Conservation (phyloP, 2,329 filamentous ascomycete genomes). For the Xylariomycetidae sp. region DNA sequence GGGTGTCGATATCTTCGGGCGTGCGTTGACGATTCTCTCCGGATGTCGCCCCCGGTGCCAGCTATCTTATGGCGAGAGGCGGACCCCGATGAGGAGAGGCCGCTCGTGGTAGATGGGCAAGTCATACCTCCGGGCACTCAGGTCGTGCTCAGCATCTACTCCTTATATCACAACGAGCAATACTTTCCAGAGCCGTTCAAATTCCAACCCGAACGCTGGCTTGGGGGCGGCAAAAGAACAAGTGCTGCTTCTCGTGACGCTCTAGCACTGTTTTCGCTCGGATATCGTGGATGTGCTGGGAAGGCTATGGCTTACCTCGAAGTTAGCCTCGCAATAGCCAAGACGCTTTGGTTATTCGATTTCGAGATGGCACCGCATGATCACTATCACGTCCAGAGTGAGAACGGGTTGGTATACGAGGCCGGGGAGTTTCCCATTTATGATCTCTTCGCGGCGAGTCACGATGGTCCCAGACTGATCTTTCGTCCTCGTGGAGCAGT, state of each 20-base stretch:
- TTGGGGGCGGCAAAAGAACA: conserved; percentile 11
- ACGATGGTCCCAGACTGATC: too few relatives aligned
- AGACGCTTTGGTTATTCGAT: conserved; percentile 13
- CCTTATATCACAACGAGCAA: conserved; percentile 28
- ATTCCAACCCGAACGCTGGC: conserved; percentile 31
- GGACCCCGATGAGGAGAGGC: not conserved
- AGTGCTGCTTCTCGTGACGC: conserved; percentile 20
- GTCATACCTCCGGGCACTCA: conserved; percentile 28
- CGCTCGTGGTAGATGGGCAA: conserved; percentile 16
- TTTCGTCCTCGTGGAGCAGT: too few relatives aligned
- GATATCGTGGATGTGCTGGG: conserved; percentile 31
- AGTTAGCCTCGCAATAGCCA: conserved; percentile 15
- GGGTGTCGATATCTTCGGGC: conserved; percentile 35
- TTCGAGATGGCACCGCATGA: too few relatives aligned
- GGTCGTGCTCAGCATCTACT: conserved; percentile 29
- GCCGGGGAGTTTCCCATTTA: too few relatives aligned
- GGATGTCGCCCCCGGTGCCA: conserved; percentile 38
- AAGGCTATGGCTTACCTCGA: conserved; percentile 21
- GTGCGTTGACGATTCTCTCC: too few relatives aligned
- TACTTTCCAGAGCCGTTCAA: conserved; percentile 21
- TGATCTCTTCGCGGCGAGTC: too few relatives aligned
- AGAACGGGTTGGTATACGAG: too few relatives aligned
- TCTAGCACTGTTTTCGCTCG: conserved; percentile 29
- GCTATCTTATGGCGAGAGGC: conserved; percentile 26
- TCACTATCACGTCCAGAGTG: too few relatives aligned